Evolutionary conservation across 768 basidiomycete genomes (phyloP).

Genomic region (Hypholoma fasciculare): DNA sequence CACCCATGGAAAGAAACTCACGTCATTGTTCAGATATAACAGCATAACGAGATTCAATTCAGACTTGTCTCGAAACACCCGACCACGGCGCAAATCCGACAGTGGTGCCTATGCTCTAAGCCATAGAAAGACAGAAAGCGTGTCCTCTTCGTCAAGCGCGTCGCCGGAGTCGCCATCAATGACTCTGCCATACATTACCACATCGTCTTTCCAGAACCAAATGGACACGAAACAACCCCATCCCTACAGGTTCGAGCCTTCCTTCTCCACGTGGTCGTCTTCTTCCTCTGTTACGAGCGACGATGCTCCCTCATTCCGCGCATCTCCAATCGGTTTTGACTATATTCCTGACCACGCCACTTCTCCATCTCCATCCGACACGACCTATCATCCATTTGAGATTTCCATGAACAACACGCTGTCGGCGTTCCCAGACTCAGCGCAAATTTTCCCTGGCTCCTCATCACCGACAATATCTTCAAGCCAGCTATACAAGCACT

Average conservation of each 20-base stretch:
- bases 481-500: constrained; percentile 19
- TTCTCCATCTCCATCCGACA: constrained; percentile 27
- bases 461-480: constrained; percentile 14
- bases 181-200: constrained; percentile 21
- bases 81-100: constrained; percentile 39
- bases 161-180: constrained; percentile 35
- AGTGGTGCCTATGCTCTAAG: constrained; percentile 27
- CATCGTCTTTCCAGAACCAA: constrained; percentile 20
- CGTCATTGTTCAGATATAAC: constrained; percentile 39
- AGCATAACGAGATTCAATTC: constrained; percentile 50
- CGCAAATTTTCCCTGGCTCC: constrained; percentile 24
- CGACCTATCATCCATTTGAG: constrained; percentile 33
- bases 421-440: constrained; percentile 26
- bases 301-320: constrained; percentile 28
- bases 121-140: constrained; percentile 34
- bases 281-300: constrained; percentile 31
- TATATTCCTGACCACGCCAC: constrained; percentile 21
- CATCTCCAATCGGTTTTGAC: constrained; percentile 25
- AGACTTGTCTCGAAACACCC: constrained; percentile 33
- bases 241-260: constrained; percentile 23
- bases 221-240: constrained; percentile 20
- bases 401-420: constrained; percentile 31
- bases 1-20: constrained; percentile 10
- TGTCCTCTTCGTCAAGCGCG: constrained; percentile 40
- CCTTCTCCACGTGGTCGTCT: constrained; percentile 29